A percentile compares a stretch with the other conserved stretches of the same genome.
Conservation (phyloP, 768 basidiomycete genomes). For the Cystoderma amianthinum region DNA sequence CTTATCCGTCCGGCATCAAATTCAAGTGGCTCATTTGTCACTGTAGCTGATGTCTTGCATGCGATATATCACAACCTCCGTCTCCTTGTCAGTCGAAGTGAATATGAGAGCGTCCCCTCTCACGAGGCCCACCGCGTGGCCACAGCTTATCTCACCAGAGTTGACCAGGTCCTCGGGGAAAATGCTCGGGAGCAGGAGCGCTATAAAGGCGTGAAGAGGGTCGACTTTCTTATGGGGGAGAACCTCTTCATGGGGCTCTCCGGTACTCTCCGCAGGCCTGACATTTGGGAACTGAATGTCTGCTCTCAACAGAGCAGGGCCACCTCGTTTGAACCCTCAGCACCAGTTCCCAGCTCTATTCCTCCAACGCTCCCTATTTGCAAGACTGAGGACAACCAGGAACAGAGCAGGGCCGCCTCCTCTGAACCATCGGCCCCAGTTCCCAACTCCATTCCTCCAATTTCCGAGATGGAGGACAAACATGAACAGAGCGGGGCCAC, state of each 20-base stretch:
- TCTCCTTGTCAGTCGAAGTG: constrained; percentile 30
- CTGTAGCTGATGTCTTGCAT: constrained; percentile 43
- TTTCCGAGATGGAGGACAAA: no score
- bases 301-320: no score
- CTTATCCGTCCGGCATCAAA: constrained; percentile 21
- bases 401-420: no score
- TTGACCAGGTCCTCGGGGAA: constrained; percentile 21
- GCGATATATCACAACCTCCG: constrained; percentile 42
- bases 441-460: no score
- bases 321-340: no score
- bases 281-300: constrained; percentile 39
- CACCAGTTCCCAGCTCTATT: no score
- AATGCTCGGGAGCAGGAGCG: constrained; percentile 27
- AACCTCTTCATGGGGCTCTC: constrained; percentile 44
- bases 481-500: no score
- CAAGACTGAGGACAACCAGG: no score
- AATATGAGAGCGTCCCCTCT: constrained; percentile 32
- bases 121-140: constrained; percentile 29
- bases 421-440: no score
- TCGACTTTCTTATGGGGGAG: constrained; percentile 45
- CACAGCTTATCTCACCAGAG: constrained; percentile 37
- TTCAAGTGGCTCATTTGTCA: constrained; percentile 22
- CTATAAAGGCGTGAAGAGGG: constrained; percentile 42
- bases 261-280: constrained; percentile 28
- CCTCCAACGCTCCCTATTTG: no score